A percentile compares a stretch with the other conserved stretches of the same genome.
Evolutionary conservation across 2,329 filamentous ascomycete species (phyloP).

Genomic region (Phialocephala subalpina): DNA sequence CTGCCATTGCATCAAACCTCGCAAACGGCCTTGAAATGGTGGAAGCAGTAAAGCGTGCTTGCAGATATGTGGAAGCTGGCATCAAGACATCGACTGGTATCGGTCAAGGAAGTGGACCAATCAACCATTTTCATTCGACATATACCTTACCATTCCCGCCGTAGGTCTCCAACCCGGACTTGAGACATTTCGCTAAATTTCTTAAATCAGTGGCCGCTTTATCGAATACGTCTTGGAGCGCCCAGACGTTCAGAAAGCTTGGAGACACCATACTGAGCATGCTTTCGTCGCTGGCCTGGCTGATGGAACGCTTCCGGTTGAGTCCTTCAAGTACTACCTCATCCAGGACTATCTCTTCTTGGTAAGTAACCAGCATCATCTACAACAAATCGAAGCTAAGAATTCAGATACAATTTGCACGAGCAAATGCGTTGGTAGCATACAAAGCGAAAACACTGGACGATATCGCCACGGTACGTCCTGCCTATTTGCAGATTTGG

Average conservation of each 20-base stretch:
- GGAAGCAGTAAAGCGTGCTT: slow-evolving; percentile 71
- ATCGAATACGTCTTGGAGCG: slow-evolving; percentile 83
- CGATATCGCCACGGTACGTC: slow-evolving; percentile 73
- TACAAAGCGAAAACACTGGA: slow-evolving; percentile 83
- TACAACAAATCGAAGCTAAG: slow-evolving; percentile 11
- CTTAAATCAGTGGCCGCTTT: slow-evolving; percentile 70
- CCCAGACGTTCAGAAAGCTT: slow-evolving; percentile 75
- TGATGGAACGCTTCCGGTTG: slow-evolving; percentile 74
- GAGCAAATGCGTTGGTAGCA: slow-evolving; percentile 83
- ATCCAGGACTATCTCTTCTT: slow-evolving; percentile 93
- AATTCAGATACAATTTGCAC: slow-evolving; percentile 79
- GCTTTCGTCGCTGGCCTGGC: slow-evolving; percentile 82
- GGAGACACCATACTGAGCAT: slow-evolving; percentile 82
- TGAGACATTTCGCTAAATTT: slow-evolving; percentile 3
- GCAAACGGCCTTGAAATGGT: slow-evolving; percentile 64
- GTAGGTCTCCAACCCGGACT: slow-evolving; percentile 33
- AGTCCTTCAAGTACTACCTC: slow-evolving; percentile 87
- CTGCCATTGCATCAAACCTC: slow-evolving; percentile 79
- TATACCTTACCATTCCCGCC: slow-evolving; percentile 74
- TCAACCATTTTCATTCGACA: slow-evolving; percentile 81
- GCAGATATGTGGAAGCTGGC: slow-evolving; percentile 74
- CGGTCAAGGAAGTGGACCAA: slow-evolving; percentile 73
- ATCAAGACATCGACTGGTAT: slow-evolving; percentile 57
- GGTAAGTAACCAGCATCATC: slow-evolving; percentile 54
- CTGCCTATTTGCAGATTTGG: not conserved